A percentile compares a stretch with the other conserved stretches of the same genome.
Conservation (phyloP, 2,329 filamentous ascomycete genomes). For the Aspergillus piperis region DNA sequence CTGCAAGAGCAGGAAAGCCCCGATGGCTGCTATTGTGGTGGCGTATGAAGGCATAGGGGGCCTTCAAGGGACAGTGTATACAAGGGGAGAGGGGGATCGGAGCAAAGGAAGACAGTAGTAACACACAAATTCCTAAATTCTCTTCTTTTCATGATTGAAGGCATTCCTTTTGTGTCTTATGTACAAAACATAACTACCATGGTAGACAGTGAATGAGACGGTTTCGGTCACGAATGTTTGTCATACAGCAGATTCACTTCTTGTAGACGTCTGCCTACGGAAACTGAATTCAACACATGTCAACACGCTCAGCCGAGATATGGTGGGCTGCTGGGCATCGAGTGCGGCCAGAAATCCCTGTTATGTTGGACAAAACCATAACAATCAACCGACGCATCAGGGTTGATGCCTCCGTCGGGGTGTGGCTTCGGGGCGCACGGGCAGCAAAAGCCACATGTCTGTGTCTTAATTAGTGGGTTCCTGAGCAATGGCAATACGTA, state of each 20-base stretch:
- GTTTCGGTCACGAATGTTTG: slow-evolving; percentile 4
- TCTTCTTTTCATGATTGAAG: not conserved
- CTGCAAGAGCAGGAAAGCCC: not conserved
- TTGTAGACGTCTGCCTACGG: not conserved
- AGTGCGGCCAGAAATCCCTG: slow-evolving; percentile 13
- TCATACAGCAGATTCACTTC: not conserved
- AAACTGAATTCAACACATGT: not conserved
- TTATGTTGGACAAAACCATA: slow-evolving; percentile 1
- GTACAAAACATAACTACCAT: not conserved
- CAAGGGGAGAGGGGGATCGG: not conserved
- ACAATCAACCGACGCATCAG: not conserved
- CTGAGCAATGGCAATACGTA: slow-evolving; percentile 4
- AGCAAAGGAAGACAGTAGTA: not conserved
- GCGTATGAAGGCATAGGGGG: not conserved
- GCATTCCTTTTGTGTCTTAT: not conserved
- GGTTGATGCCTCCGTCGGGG: not conserved
- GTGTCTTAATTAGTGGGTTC: not conserved
- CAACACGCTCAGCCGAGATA: slow-evolving; percentile 3
- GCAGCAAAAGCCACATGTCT: not conserved
- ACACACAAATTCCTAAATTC: not conserved
- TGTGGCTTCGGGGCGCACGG: not conserved
- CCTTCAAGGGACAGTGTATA: not conserved
- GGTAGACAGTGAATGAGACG: not conserved
- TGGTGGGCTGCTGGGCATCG: not conserved
- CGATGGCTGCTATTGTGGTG: not conserved